phyloP scores from a whole-genome alignment of 148 eudicot genomes.

The Nepenthes gracilis region DNA sequence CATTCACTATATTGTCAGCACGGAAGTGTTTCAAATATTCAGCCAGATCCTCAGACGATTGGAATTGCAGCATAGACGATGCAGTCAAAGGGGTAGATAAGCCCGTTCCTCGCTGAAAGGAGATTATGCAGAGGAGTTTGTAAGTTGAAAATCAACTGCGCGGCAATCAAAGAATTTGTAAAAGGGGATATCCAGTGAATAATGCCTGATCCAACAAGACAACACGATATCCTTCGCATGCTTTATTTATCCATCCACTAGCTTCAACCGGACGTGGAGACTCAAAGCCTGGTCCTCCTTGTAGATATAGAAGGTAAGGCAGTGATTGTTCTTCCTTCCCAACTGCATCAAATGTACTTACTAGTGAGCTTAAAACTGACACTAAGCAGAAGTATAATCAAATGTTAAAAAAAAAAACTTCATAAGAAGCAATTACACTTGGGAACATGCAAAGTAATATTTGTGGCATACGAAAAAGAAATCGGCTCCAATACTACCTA shows the following conservation, averaged over 20 bases:
- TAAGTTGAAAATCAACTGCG: conserved; percentile 6
- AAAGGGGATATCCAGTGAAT: conserved; percentile 3
- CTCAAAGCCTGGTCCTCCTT: conserved; percentile 98
- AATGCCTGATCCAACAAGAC: conserved; percentile 90
- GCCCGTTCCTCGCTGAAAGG: conserved; percentile 91
- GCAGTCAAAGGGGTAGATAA: conserved; percentile 74
- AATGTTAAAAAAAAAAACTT: not conserved
- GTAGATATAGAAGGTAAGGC: conserved; percentile 76
- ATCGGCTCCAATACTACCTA: too few species aligned
- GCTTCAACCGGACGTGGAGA: conserved; percentile 80
- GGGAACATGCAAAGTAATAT: not conserved
- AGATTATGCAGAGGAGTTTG: conserved; percentile 13
- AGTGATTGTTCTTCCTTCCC: conserved; percentile 74
- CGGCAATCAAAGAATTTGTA: conserved; percentile 2
- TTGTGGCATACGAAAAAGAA: too few species aligned
- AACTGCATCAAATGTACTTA: conserved; percentile 32
- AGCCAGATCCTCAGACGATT: conserved; percentile 51
- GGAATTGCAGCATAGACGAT: conserved; percentile 79
- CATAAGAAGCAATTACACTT: not conserved
- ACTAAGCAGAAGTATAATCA: not conserved
- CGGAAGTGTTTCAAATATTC: conserved; percentile 75
- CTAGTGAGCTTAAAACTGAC: conserved; percentile 1
- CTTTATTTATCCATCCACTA: conserved; percentile 86
- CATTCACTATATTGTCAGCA: conserved; percentile 83
- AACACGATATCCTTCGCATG: conserved; percentile 73